Evolutionary conservation across 352 stramenopile genomes (phyloP).

Genomic region (Globisporangium spinosum): DNA sequence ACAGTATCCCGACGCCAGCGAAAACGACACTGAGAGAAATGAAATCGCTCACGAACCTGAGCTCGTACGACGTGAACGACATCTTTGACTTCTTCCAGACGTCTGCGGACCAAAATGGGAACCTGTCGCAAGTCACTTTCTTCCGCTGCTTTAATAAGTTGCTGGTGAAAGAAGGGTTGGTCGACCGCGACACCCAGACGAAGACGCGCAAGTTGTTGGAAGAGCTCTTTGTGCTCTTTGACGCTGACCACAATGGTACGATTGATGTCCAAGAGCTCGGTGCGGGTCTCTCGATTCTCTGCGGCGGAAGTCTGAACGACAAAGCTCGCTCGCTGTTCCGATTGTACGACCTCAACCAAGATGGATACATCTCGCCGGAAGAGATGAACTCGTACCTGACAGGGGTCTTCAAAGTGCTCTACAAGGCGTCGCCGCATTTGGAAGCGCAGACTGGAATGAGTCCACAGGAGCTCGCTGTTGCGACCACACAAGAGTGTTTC

Average conservation of each 20-base stretch:
- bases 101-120: conserved; percentile 56
- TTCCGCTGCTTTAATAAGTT: conserved; percentile 86
- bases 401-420: conserved; percentile 84
- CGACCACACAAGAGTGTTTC: conserved; percentile 80
- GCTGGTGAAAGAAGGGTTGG: conserved; percentile 40
- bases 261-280: conserved; percentile 87
- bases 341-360: conserved; percentile 79
- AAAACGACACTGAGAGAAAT: conserved; percentile 62
- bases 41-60: conserved; percentile 76
- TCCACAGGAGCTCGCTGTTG: conserved; percentile 61
- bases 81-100: conserved; percentile 86
- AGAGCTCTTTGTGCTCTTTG: conserved; percentile 81
- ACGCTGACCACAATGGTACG: conserved; percentile 68
- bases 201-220: conserved; percentile 52
- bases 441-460: conserved; percentile 47
- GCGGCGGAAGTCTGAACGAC: conserved; percentile 65
- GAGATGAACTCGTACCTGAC: conserved; percentile 86
- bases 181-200: conserved; percentile 32
- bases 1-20: not conserved
- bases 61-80: conserved; percentile 80
- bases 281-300: conserved; percentile 85
- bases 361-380: conserved; percentile 73
- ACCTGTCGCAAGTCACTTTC: conserved; percentile 62
- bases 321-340: conserved; percentile 79
- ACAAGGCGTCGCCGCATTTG: conserved; percentile 73